Evolutionary conservation across 2,329 filamentous ascomycete genomes (phyloP), one percentile per base, ranked within the genome.

Genomic region (Cladophialophora chaetospira): DNA sequence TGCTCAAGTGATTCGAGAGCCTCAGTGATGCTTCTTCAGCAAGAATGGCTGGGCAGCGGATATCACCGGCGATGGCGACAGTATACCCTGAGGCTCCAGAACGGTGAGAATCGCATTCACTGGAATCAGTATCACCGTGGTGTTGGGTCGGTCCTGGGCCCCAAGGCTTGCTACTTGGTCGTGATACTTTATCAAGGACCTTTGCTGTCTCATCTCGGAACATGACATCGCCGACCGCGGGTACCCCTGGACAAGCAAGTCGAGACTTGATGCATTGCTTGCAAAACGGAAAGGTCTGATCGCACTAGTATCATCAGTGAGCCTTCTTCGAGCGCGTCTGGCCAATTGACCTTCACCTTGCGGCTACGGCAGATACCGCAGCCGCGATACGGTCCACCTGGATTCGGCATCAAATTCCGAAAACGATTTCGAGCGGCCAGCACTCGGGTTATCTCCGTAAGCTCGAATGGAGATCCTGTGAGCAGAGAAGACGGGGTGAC

Each of bases 181-280:
- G 31, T 9, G 33, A 9, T 4, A 28, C 33, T 36, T 15, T 28
- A 13, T 49, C 11, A 8, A 49, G 2, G 15, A 38, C 31, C 29
- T 49, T 49, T 13, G 29, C 15, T 21, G 46, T 26, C 10, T 49
- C 46, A 23, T 38, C 13, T 5, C 46, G 21, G 23, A 49, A 49
- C 33, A 49, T 38, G 31, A 49, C 19, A 38, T 28, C 21, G 2
- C 5, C 33, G 9, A 17, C 3, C 23, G 19, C 13, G 26, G 9
- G 46, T 38, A 38, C 46, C 11, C 21, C 46, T 10, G 46, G 33
- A 49, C 31, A 40, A 21, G n/a, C 4, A 17, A 38, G 9, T 9
- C 33, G 29, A 35, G 17, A 10, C 23, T 49, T 26, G 5, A 38
- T 19, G 46, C 46, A 49, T 36, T 28, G 28, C 29, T 21, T n/a